Evolutionary conservation across 306 rosid genomes (phyloP).

Genomic region (Quercus berberidifolia): DNA sequence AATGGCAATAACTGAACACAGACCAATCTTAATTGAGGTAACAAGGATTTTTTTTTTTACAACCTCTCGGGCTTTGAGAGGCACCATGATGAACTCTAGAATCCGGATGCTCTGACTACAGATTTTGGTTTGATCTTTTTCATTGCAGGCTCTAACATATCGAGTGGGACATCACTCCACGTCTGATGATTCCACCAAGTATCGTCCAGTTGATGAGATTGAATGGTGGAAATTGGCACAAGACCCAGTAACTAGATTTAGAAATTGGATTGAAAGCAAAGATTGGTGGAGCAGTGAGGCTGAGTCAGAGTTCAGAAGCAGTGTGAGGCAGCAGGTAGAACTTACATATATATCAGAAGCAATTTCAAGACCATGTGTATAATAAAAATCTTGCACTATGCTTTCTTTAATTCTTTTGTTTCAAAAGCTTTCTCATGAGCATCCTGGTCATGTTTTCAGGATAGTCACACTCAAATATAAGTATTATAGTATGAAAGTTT

Average conservation of each 20-base stretch:
- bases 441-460: neutral
- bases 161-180: slow-evolving; percentile 96
- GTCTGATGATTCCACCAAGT: slow-evolving; percentile 97
- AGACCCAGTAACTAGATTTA: slow-evolving; percentile 75
- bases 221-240: slow-evolving; percentile 71
- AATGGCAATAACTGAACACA: slow-evolving; percentile 73
- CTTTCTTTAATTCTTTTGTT: neutral
- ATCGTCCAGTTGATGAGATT: slow-evolving; percentile 70
- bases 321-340: slow-evolving; percentile 59
- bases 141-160: slow-evolving; percentile 75
- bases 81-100: neutral
- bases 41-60: slow-evolving; percentile 14
- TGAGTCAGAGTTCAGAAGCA: slow-evolving; percentile 62
- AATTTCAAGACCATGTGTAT: neutral
- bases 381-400: neutral
- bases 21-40: slow-evolving; percentile 88
- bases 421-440: neutral
- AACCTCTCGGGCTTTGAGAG: neutral
- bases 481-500: neutral
- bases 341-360: neutral
- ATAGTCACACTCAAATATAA: neutral
- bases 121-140: slow-evolving; percentile 5
- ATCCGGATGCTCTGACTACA: neutral
- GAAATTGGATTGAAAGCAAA: slow-evolving; percentile 87
- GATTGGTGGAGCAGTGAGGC: slow-evolving; percentile 75